Base-by-base conservation (phyloP, 768 basidiomycete genomes). In the Lentinula detonsa region DNA sequence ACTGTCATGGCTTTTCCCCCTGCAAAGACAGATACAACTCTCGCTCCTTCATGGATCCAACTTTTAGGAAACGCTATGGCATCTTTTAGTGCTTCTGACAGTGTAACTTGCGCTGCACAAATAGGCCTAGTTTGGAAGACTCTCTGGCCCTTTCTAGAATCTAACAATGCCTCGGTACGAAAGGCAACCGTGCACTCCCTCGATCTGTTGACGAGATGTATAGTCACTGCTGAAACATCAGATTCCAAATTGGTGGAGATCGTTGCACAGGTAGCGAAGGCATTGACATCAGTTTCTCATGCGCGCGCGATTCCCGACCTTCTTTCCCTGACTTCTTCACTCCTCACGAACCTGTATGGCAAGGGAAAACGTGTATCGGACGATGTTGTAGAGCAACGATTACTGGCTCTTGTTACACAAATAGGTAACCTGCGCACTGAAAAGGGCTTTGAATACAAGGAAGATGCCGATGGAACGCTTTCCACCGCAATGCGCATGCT, bases 401-500 rank as follows among this genome's bases (percentile, higher is more conserved):
- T 95, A 33, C 69, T 89, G 55, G 84, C 86, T 42, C 69, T 95
- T 43, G 80, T 98, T 48, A 73, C 80, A 62, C 84, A 84, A 61
- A 78, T 96, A 23, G 91, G 85, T 5, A 86, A 89, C 37, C 74
- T 96, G 57, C 76, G 96, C 59, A 77, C 83, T 28, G 80, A 88
- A 67, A 93, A 90, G 72, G 85, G 80, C 1, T 99, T 98, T 67
- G 94, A 97, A 71, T 83, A 90, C 73, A 95, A 93, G 71, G 95
- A 95, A 69, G 85, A 83, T 18, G 93, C 87, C 13, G 96, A 99
- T 69, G 76, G 75, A 9, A 85, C 88, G 0, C 75, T 98, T 39
- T 85, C 88, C 1, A 82, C 84, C 28, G 92, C 94, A 0, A 90
- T 97, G 83, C 84, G 85, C 61, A 81, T 92, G 4, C 74, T 97